A percentile compares a stretch with the other conserved stretches of the same genome.
Conservation (phyloP, 805 yeast genomes). For the Tetrapisispora pingtungensis region DNA sequence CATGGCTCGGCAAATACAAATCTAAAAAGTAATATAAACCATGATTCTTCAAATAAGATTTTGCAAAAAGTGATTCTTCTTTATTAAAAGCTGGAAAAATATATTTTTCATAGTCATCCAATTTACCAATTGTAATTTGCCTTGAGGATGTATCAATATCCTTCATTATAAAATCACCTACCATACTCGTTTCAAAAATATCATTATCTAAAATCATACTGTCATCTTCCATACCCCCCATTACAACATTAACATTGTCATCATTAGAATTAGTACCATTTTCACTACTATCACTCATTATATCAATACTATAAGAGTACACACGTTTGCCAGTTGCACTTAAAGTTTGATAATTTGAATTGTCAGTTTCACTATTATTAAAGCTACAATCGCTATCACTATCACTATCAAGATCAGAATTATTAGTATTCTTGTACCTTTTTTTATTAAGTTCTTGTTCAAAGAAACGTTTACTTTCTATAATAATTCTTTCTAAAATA, state of each 20-base stretch:
- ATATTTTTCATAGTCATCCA: slow-evolving; percentile 24
- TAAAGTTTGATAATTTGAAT: background rate
- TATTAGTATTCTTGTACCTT: background rate
- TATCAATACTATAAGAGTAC: background rate
- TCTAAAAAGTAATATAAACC: slow-evolving; percentile 56
- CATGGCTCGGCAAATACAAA: slow-evolving; percentile 49
- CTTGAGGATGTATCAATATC: background rate
- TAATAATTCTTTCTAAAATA: background rate
- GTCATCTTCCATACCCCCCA: background rate
- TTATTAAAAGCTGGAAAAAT: slow-evolving; percentile 32
- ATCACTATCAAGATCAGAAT: background rate
- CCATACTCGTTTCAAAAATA: background rate
- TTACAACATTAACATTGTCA: background rate
- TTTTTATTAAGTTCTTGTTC: background rate
- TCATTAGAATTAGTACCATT: background rate
- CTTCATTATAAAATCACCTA: background rate
- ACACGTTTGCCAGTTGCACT: background rate
- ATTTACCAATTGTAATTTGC: slow-evolving; percentile 22
- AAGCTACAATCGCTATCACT: background rate
- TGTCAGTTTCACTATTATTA: background rate
- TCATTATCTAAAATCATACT: background rate
- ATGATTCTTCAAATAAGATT: slow-evolving; percentile 43
- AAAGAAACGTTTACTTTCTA: slow-evolving; percentile 1
- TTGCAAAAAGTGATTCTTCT: slow-evolving; percentile 37
- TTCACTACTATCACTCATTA: background rate